Percentiles rank a stretch among this genome's conserved stretches.
These are phyloP conservation scores for Triticum monococcum DNA, from an alignment of 176 grass and related monocot genomes.

Conservation along the genomic window DNA sequence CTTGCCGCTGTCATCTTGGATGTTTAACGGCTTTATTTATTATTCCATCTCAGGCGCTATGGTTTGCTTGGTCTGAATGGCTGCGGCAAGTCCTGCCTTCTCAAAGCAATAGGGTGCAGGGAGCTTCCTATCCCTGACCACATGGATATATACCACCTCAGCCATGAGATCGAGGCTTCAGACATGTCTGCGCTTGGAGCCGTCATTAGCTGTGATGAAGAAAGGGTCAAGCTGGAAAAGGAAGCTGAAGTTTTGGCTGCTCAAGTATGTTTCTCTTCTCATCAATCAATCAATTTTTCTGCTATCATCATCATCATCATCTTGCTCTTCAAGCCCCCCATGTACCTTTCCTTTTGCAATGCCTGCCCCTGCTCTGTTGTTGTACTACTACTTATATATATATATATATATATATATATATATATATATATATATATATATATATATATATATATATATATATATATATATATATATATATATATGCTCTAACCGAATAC, in stretches of 20 bases:
- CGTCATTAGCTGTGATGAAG: constrained; percentile 83
- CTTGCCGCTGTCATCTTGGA: neutral
- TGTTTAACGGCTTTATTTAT: neutral
- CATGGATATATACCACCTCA: constrained; percentile 86
- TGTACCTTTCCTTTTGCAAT: too few species aligned
- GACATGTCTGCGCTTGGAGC: constrained; percentile 79
- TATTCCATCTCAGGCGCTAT: constrained; percentile 58
- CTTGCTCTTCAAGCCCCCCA: too few species aligned
- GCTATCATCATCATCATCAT: too few species aligned
- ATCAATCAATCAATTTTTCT: too few species aligned
- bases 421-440: too few species aligned
- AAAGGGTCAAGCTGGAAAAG: constrained; percentile 70
- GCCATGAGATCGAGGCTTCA: constrained; percentile 79
- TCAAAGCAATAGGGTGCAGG: constrained; percentile 64
- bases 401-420: too few species aligned
- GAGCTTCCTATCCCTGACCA: constrained; percentile 73
- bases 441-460: too few species aligned
- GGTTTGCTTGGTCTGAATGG: constrained; percentile 85
- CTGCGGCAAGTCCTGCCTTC: constrained; percentile 82
- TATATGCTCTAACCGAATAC: too few species aligned
- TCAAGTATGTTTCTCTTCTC: constrained; percentile 10
- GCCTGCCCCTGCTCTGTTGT: neutral
- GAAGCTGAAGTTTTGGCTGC: constrained; percentile 66
- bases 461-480: too few species aligned
- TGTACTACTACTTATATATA: too few species aligned